Percentiles rank a stretch among this genome's conserved stretches.
These are phyloP conservation scores for Pyrus pyrifolia DNA, from an alignment of 306 rosid genomes.

Conservation along the genomic window DNA sequence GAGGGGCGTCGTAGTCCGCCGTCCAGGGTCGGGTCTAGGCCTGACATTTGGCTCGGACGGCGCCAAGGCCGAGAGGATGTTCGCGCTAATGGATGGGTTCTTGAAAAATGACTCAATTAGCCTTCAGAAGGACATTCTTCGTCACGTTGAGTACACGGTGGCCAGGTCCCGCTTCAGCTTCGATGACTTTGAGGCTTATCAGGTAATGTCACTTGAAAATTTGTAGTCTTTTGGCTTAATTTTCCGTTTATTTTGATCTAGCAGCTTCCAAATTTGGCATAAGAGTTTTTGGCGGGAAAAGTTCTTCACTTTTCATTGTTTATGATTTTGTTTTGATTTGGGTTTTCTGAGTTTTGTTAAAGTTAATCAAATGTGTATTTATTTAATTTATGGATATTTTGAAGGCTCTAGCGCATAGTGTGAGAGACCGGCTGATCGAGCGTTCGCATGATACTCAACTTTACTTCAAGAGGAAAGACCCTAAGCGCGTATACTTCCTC, in stretches of 20 bases:
- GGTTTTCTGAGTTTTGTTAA: background rate
- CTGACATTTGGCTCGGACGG: conserved; percentile 15
- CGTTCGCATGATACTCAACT: conserved; percentile 62
- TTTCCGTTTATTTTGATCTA: background rate
- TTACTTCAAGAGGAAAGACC: conserved; percentile 58
- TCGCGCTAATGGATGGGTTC: conserved; percentile 56
- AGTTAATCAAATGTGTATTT: conserved; percentile 8
- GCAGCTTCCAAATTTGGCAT: background rate
- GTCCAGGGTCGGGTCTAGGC: conserved; percentile 39
- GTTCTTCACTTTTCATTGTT: background rate
- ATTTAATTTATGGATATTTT: conserved; percentile 19
- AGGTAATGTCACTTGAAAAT: conserved; percentile 25
- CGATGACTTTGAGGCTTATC: conserved; percentile 74
- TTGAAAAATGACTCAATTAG: conserved; percentile 61
- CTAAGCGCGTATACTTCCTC: conserved; percentile 75
- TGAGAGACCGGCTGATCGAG: conserved; percentile 65
- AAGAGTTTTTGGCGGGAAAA: conserved; percentile 16
- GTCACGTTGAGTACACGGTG: conserved; percentile 67
- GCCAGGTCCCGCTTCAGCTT: conserved; percentile 67
- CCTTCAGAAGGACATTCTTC: conserved; percentile 66
- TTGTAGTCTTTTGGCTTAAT: background rate
- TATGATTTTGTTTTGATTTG: background rate
- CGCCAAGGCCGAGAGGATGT: conserved; percentile 63
- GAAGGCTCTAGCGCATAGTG: conserved; percentile 65
- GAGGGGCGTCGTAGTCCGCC: conserved; percentile 47